A percentile compares a stretch with the other conserved stretches of the same genome.
Conservation (phyloP, 2,329 filamentous ascomycete species). For the Geoglossum cookeanum region DNA sequence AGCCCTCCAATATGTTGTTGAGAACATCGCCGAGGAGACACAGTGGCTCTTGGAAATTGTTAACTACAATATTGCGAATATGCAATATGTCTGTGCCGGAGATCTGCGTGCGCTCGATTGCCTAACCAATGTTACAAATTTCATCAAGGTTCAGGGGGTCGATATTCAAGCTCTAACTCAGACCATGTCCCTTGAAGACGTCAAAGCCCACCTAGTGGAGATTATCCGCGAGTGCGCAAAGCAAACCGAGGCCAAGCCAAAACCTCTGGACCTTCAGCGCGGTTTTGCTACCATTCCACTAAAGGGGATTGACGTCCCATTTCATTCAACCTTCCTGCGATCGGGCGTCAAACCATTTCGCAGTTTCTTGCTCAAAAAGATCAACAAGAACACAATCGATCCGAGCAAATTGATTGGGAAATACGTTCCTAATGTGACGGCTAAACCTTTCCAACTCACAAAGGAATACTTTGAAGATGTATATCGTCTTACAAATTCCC, state of each 20-base stretch:
- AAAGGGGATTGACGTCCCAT: conserved; percentile 92
- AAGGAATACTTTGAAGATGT: conserved; percentile 99
- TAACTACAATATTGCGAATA: conserved; percentile 68
- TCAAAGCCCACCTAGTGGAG: conserved; percentile 72
- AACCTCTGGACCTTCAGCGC: conserved; percentile 74
- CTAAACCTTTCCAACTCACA: conserved; percentile 81
- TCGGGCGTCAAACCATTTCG: conserved; percentile 98
- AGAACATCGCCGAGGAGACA: conserved; percentile 84
- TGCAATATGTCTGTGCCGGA: conserved; percentile 50
- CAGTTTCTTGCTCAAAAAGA: conserved; percentile 97
- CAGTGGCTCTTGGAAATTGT: conserved; percentile 96
- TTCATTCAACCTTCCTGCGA: conserved; percentile 96
- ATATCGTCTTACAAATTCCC: conserved; percentile 74
- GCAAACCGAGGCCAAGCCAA: conserved; percentile 73
- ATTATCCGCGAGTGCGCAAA: conserved; percentile 82
- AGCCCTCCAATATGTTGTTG: conserved; percentile 88
- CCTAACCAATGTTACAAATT: conserved; percentile 70
- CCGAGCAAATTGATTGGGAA: conserved; percentile 92
- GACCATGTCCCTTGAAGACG: conserved; percentile 69
- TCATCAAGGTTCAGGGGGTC: conserved; percentile 89
- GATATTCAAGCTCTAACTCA: conserved; percentile 88
- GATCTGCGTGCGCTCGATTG: conserved; percentile 47
- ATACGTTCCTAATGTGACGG: conserved; percentile 98
- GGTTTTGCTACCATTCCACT: conserved; percentile 95
- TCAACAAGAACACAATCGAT: conserved; percentile 97